Base-by-base conservation (phyloP, 257 asterid species). In the Salvia miltiorrhiza region DNA sequence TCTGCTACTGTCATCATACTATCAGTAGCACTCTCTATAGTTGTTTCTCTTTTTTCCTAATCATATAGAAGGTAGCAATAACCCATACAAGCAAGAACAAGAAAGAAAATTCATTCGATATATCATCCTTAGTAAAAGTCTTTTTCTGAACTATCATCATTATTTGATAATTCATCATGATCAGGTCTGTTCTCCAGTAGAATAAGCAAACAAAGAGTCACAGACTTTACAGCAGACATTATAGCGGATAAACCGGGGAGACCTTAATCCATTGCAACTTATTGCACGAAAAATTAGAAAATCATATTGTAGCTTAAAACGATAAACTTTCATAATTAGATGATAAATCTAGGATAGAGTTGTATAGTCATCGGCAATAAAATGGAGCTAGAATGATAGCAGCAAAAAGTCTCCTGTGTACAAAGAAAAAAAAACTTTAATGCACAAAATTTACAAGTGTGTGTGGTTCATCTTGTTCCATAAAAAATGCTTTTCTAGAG, bases 1-100 rank as follows among this genome's bases (percentile, higher is more conserved):
- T 60, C 35, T 14, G 48, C 35, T 21, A 72, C 35, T 50, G 47
- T 39, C 16, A 24, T 52, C 62, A 14, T 30, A 32, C 52, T 23
- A 48, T 65, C 72, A 70, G 24, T 32, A 62, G 50, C 56, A 66
- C 17, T 21, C 32, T 44, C 69, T 30, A 52, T 3, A 19, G 55
- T 32, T 60, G 41, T 26, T 60, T 57, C 37, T 20, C 3, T 16
- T 32, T 13, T 7, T 64, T 55, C 20, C 39, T 63, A 41, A 21
- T 41, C 17, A 14, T 41, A 16, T 43, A 33, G 26, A 63, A 43
- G 44, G 20, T n/a, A 21, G 33, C 55, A 52, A 57, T 69, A 53
- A 49, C 20, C 45, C 33, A 41, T 63, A 53, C 54, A n/a, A 73
- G 57, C 16, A 62, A 23, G 67, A 53, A 43, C 20, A 20, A 30